Evolutionary conservation across 495 filamentous ascomycete species (phyloP), one percentile per base, ranked within the genome.

Genomic region (Xylaria scruposa): DNA sequence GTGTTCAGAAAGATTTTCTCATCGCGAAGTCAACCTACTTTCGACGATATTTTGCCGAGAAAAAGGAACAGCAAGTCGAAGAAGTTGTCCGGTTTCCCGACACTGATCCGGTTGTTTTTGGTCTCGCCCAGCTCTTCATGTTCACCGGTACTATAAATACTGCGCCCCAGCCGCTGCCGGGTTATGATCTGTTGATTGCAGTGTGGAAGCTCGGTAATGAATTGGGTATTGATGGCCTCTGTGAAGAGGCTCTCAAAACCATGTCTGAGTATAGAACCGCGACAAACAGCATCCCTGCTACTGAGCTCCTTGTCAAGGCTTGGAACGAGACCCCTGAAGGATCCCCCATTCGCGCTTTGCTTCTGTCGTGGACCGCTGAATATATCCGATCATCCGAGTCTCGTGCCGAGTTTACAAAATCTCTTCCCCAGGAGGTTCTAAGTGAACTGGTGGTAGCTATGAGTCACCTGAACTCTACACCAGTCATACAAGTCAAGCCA

Each of bases 401-500:
- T 5, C 81, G 85, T 4, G 80, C 83, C 24, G 82, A 85, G 66
- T 88, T 88, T 65, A 86, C 83, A 21, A 81, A 84, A 56, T 84
- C 86, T 7, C 82, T 88, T 2, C 87, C 87, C 0, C 82, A 88
- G 73, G 85, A 86, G 72, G 85, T 88, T 8, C 65, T 88, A 21
- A 87, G 84, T 64, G 87, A 88, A 72, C 78, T 88, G 10, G 87
- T 88, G 0, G 82, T 88, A 3, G 82, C 85, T n/a, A 87, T 88
- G 85, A 86, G 84, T 74, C 82, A 83, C 12, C 73, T 85, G 31
- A 79, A 85, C 17, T 68, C 76, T 8, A 70, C 78, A 0, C 79
- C 81, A 1, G 67, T 73, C n/a, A 51, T 78, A 19, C 79, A 76
- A 42, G 73, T 77, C 40, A 74, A 74, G 71, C 47, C 70, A 24